Evolutionary conservation across 2,329 filamentous ascomycete genomes (phyloP), one percentile per base, ranked within the genome.

Genomic region (Rutstroemia sp.): DNA sequence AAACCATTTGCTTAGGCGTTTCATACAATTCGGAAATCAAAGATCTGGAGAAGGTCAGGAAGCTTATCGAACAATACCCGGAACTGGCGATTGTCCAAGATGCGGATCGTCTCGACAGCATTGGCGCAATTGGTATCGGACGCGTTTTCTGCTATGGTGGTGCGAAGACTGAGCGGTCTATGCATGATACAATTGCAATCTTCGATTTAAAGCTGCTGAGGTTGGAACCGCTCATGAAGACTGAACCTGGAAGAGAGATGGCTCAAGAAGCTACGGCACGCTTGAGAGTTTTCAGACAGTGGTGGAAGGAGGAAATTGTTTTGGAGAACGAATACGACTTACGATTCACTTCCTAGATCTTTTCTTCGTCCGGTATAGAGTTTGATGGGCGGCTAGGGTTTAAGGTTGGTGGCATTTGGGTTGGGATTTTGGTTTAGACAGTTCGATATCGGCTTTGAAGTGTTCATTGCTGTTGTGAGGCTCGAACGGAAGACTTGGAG

Each of bases 11-110:
- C 62, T 78, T 83, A 8, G 82, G 87, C 54, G 89, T 96, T 17
- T 89, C 87, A 60, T 96, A 89, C 74, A 85, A 82, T 3, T 78
- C 80, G 61, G 92, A 96, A 71, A 75, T 81, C 49, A 81, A 80
- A 64, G 77, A 91, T 65, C 83, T 84, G 1, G 71, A 71, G 5
- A 71, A 73, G 14, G 83, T 89, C 7, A 71, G 71, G n/a, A 71
- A 73, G 1, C 75, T 92, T n/a, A 75, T 95, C n/a, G 69, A 68
- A 5, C 67, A 73, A 30, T 76, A 88, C 68, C 89, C 89, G 1
- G 89, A 94, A 70, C 75, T 94, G 36, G 90, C 82, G 0, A 81
- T 95, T 48, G 90, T 96, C 34, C 92, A 96, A 73, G 92, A 96
- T 71, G 92, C 92, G 4, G 92, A 96, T 73, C 79, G 92, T 6